These are phyloP conservation scores for Aristolochia contorta DNA, from an alignment of 164 flowering plant species.

Conservation along the genomic window DNA sequence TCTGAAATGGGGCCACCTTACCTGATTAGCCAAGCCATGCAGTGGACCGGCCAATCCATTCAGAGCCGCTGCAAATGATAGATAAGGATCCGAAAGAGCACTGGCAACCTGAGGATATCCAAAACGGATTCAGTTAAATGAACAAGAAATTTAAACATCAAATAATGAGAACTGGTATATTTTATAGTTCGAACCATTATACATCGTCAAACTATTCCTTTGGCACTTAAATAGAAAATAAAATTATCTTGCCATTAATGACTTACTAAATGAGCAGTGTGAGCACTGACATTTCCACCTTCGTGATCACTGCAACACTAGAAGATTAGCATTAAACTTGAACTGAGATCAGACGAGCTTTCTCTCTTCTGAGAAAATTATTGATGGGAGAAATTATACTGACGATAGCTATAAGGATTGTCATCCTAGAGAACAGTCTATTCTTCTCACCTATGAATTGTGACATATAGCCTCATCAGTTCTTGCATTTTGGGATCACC, in stretches of 20 bases:
- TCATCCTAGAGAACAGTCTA: too few relatives aligned
- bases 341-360: not conserved
- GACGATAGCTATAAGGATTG: not conserved
- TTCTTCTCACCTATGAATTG: constrained; percentile 67
- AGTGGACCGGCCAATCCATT: constrained; percentile 99
- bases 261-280: constrained; percentile 93
- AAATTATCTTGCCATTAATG: not conserved
- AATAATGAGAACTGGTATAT: too few relatives aligned
- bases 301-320: constrained; percentile 82
- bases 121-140: not conserved
- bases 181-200: too few relatives aligned
- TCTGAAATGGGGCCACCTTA: constrained; percentile 10
- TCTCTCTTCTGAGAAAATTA: not conserved
- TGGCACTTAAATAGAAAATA: too few relatives aligned
- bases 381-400: not conserved
- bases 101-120: constrained; percentile 63
- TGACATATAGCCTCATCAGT: constrained; percentile 93
- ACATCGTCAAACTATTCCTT: too few relatives aligned
- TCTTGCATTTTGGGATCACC: constrained; percentile 84
- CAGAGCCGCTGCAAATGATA: constrained; percentile 92
- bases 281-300: constrained; percentile 99
- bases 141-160: too few relatives aligned
- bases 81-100: constrained; percentile 99
- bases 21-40: constrained; percentile 99
- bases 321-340: not conserved